These are phyloP conservation scores for Pythium chondricola DNA, from an alignment of 352 stramenopile genomes.

Conservation along the genomic window DNA sequence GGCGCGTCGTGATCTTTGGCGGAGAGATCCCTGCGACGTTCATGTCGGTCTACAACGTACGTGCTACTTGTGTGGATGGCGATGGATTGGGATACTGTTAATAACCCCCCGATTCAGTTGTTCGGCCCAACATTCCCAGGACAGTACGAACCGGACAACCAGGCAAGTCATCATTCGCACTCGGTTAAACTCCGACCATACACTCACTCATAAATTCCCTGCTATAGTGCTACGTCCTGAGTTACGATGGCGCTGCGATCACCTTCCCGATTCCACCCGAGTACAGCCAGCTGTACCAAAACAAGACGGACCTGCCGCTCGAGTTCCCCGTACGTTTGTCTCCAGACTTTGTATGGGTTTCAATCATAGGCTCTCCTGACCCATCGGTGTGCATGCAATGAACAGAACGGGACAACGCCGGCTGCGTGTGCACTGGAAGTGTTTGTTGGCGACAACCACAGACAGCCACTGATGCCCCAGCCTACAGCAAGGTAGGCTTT, in stretches of 20 bases:
- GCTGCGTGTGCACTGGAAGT: slow-evolving; percentile 65
- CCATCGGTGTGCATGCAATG: not conserved
- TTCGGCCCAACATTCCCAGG: slow-evolving; percentile 84
- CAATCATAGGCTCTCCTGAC: no score
- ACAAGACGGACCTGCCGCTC: slow-evolving; percentile 69
- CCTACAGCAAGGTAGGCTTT: slow-evolving; percentile 42
- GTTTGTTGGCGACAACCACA: slow-evolving; percentile 48
- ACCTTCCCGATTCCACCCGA: slow-evolving; percentile 74
- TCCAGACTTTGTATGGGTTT: not conserved
- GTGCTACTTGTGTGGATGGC: not conserved
- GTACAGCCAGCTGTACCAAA: slow-evolving; percentile 67
- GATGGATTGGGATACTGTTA: not conserved
- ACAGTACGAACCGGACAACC: slow-evolving; percentile 50
- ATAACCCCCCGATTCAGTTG: slow-evolving; percentile 31
- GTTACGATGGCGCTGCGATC: slow-evolving; percentile 65
- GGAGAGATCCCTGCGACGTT: slow-evolving; percentile 73
- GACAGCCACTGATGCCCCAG: slow-evolving; percentile 25
- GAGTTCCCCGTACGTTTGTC: slow-evolving; percentile 60
- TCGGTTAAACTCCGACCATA: not conserved
- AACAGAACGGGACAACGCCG: slow-evolving; percentile 69
- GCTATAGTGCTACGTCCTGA: slow-evolving; percentile 64
- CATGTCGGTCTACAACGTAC: slow-evolving; percentile 86
- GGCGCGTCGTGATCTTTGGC: slow-evolving; percentile 78
- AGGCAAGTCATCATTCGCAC: slow-evolving; percentile 24
- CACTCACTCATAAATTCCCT: not conserved